A percentile compares a stretch with the other conserved stretches of the same genome.
These are phyloP conservation scores for Fabrea salina DNA, from an alignment of 169 alveolate genomes.

Conservation along the genomic window DNA sequence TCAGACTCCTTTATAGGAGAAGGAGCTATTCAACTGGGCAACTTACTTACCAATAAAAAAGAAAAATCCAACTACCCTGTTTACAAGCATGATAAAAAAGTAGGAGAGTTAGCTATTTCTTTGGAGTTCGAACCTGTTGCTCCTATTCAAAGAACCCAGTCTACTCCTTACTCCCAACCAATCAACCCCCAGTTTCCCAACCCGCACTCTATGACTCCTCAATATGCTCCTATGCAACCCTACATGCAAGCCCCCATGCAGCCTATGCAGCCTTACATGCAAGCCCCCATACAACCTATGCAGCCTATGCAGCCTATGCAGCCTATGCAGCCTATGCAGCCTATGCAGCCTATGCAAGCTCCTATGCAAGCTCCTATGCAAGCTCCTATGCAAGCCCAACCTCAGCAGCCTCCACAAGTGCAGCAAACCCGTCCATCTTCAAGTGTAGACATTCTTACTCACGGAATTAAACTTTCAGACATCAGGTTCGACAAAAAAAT, in stretches of 20 bases:
- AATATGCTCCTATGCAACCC: too few species aligned
- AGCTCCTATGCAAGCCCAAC: neutral
- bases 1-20: neutral
- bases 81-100: neutral
- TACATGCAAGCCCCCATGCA: neutral
- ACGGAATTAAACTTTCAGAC: neutral
- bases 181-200: too few species aligned
- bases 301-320: neutral
- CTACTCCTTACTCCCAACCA: too few species aligned
- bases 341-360: neutral
- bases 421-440: neutral
- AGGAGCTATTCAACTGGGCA: neutral
- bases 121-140: neutral
- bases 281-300: neutral
- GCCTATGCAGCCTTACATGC: neutral
- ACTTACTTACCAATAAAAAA: neutral
- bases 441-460: neutral
- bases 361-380: neutral
- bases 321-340: neutral
- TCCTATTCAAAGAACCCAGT: neutral
- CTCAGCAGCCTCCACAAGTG: neutral
- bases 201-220: too few species aligned
- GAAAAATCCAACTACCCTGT: neutral
- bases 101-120: neutral
- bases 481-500: neutral